Percentiles rank a stretch among this genome's conserved stretches.
phyloP scores from a whole-genome alignment of 306 rosid species.

The Quercus variabilis region DNA sequence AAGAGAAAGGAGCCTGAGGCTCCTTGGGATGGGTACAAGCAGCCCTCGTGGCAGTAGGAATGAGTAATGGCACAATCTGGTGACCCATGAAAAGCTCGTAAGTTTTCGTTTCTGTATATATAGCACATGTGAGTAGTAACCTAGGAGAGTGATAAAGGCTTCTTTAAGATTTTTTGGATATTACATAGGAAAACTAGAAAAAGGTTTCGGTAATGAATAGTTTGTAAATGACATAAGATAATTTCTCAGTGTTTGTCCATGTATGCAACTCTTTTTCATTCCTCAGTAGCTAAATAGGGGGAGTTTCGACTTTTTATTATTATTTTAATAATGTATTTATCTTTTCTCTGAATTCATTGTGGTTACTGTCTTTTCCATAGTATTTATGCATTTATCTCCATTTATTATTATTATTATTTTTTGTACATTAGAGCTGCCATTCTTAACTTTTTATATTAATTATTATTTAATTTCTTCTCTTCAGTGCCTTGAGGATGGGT shows the following conservation, averaged over 20 bases:
- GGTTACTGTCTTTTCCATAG: not conserved
- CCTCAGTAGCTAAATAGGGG: not conserved
- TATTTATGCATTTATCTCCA: not conserved
- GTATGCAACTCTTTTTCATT: not conserved
- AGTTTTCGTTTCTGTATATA: conserved; percentile 17
- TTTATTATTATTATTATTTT: not conserved
- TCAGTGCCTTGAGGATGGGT: conserved; percentile 44
- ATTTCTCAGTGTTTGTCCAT: not conserved
- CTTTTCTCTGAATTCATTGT: not conserved
- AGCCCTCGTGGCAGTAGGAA: conserved; percentile 70
- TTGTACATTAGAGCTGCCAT: not conserved
- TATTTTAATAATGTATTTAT: not conserved
- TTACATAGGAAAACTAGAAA: not conserved
- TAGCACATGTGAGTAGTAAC: conserved; percentile 13
- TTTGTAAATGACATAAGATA: not conserved
- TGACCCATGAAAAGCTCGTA: conserved; percentile 23
- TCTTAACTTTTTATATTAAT: not conserved
- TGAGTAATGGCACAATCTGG: conserved; percentile 4
- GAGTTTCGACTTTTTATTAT: not conserved
- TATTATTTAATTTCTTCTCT: conserved; percentile 20
- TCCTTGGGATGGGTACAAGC: conserved; percentile 85
- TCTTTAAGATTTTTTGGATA: not conserved
- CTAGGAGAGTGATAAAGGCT: not conserved
- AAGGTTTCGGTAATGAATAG: not conserved
- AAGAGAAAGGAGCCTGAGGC: conserved; percentile 93